Evolutionary conservation across 192 early-diverging fungal species (phyloP).

Genomic region (Mortierella alpina): DNA sequence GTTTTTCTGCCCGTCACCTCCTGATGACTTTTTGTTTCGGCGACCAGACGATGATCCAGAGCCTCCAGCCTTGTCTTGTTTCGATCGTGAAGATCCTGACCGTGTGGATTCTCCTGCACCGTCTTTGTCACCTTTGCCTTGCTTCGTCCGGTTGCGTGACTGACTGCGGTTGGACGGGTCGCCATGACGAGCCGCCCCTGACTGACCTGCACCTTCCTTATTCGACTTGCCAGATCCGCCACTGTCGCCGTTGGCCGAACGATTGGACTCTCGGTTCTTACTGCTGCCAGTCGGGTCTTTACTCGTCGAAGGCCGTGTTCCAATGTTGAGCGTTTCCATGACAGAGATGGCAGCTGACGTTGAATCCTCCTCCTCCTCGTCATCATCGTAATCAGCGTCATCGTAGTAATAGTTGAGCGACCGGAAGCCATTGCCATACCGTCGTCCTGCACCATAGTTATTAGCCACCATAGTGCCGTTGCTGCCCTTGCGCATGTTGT

Average conservation of each 20-base stretch:
- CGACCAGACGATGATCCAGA: slow-evolving; percentile 3
- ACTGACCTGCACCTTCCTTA: neutral
- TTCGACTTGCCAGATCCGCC: slow-evolving; percentile 1
- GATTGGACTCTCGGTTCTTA: neutral
- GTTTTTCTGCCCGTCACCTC: slow-evolving; percentile 14
- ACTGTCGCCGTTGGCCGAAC: neutral
- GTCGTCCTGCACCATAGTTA: slow-evolving; percentile 37
- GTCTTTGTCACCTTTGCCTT: slow-evolving; percentile 11
- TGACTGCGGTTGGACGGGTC: slow-evolving; percentile 10
- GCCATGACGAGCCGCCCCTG: neutral
- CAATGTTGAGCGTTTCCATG: slow-evolving; percentile 55
- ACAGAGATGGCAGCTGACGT: slow-evolving; percentile 18
- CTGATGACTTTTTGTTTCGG: slow-evolving; percentile 27
- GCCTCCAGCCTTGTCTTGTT: slow-evolving; percentile 24
- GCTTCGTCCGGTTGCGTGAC: slow-evolving; percentile 21
- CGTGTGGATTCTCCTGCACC: neutral
- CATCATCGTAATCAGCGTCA: slow-evolving; percentile 39
- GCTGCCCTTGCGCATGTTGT: slow-evolving; percentile 15
- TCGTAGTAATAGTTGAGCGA: slow-evolving; percentile 33
- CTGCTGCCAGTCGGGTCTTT: slow-evolving; percentile 25
- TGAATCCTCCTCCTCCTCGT: slow-evolving; percentile 24
- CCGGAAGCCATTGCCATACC: slow-evolving; percentile 36
- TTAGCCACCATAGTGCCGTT: slow-evolving; percentile 4
- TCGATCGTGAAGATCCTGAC: slow-evolving; percentile 7
- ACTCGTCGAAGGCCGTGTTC: slow-evolving; percentile 22